Percentiles rank a stretch among this genome's conserved stretches.
Evolutionary conservation across 345 rosid species (phyloP).

Genomic region (Luvunga scandens): DNA sequence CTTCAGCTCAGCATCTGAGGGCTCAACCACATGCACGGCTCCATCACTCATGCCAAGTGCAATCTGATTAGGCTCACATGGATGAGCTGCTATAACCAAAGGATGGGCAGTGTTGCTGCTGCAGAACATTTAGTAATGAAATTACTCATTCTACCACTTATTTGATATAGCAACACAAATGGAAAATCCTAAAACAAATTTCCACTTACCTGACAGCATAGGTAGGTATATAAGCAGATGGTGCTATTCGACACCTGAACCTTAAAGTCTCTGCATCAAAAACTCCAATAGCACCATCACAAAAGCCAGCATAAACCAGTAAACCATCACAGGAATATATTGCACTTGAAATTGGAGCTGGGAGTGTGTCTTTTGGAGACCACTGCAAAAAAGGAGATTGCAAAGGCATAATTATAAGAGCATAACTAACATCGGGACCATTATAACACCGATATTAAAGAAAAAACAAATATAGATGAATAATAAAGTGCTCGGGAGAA

Average conservation of each 20-base stretch:
- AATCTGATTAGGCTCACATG: slow-evolving; percentile 58
- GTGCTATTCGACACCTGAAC: slow-evolving; percentile 45
- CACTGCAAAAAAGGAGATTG: slow-evolving; percentile 30
- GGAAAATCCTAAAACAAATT: background rate
- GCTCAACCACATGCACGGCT: slow-evolving; percentile 56
- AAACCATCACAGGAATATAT: slow-evolving; percentile 49
- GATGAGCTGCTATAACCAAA: slow-evolving; percentile 59
- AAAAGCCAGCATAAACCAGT: slow-evolving; percentile 41
- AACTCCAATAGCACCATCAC: slow-evolving; percentile 53
- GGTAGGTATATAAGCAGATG: slow-evolving; percentile 45
- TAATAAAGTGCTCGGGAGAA: background rate
- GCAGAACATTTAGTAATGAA: background rate
- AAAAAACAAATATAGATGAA: background rate
- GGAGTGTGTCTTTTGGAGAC: slow-evolving; percentile 46
- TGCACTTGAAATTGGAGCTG: slow-evolving; percentile 49
- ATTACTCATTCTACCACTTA: background rate
- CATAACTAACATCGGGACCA: background rate
- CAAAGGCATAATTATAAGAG: background rate
- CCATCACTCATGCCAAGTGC: slow-evolving; percentile 69
- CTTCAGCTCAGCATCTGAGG: slow-evolving; percentile 39
- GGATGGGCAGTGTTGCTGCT: slow-evolving; percentile 36
- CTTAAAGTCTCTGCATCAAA: slow-evolving; percentile 49
- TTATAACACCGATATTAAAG: background rate
- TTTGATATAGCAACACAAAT: too few relatives aligned
- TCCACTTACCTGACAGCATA: slow-evolving; percentile 25